Percentiles rank a stretch among this genome's conserved stretches.
Evolutionary conservation across 2,329 filamentous ascomycete species (phyloP).

Genomic region (Alternaria ethzedia): DNA sequence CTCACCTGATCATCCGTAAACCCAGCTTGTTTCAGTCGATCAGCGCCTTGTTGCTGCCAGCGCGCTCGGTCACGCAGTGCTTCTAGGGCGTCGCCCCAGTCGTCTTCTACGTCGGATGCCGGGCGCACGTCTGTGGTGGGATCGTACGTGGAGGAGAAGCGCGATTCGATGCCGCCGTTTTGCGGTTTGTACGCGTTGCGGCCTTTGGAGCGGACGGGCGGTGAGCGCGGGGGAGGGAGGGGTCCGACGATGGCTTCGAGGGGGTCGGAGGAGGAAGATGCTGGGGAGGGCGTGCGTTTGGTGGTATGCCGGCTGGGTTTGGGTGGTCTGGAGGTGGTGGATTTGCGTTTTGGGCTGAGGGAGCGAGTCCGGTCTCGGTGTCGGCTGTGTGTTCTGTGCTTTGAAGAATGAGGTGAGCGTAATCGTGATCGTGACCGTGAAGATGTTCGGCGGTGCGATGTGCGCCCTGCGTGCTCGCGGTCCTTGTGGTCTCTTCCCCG

Average conservation of each 20-base stretch:
- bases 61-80: conserved; percentile 78
- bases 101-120: conserved; percentile 59
- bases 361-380: conserved; percentile 22
- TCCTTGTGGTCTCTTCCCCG: conserved; percentile 12
- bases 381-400: conserved; percentile 12
- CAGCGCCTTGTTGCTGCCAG: conserved; percentile 76
- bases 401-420: conserved; percentile 21
- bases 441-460: conserved; percentile 23
- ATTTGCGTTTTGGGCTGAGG: background rate
- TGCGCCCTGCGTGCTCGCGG: conserved; percentile 19
- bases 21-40: conserved; percentile 76
- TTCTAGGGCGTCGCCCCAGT: conserved; percentile 83
- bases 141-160: conserved; percentile 73
- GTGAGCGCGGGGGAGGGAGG: conserved; percentile 59
- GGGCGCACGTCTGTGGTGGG: conserved; percentile 63
- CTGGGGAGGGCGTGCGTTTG: conserved; percentile 19
- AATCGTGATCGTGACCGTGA: conserved; percentile 29
- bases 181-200: conserved; percentile 41
- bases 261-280: conserved; percentile 72
- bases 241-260: conserved; percentile 80
- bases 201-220: conserved; percentile 49
- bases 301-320: background rate
- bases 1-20: conserved; percentile 78
- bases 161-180: conserved; percentile 72
- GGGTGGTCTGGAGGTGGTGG: background rate